These are phyloP conservation scores for Narthecium ossifragum DNA, from an alignment of 106 monocot species.

Conservation along the genomic window DNA sequence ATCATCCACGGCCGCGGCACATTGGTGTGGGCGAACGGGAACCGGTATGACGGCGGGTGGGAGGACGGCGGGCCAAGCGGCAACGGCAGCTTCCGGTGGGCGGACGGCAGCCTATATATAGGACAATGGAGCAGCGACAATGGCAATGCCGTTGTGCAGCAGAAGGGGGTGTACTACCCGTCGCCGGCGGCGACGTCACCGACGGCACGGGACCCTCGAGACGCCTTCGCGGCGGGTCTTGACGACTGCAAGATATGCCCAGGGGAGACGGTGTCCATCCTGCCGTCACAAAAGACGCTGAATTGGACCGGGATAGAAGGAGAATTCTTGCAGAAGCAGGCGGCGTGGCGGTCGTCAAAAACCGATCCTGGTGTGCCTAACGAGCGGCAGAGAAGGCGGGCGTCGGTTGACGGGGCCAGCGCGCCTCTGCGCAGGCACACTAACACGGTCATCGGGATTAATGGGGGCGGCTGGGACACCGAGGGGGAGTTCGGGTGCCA, in stretches of 20 bases:
- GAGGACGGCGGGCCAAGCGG: constrained; percentile 55
- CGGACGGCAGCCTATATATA: too few species aligned
- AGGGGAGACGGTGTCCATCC: constrained; percentile 39
- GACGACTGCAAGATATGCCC: constrained; percentile 32
- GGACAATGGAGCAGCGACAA: too few species aligned
- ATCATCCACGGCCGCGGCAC: constrained; percentile 42
- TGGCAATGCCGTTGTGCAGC: too few species aligned
- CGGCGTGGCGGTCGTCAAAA: too few species aligned
- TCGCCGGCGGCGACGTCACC: too few species aligned
- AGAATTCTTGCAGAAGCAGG: constrained; percentile 10
- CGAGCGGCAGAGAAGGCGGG: constrained; percentile 10
- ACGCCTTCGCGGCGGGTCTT: too few species aligned
- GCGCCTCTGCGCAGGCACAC: not conserved
- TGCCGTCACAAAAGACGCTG: constrained; percentile 67
- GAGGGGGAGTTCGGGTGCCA: too few species aligned
- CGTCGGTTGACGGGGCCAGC: constrained; percentile 4
- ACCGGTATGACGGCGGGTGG: constrained; percentile 67
- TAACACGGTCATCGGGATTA: constrained; percentile 15
- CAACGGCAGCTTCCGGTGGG: constrained; percentile 50
- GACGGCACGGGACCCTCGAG: too few species aligned
- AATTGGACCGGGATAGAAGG: constrained; percentile 32
- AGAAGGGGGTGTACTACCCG: too few species aligned
- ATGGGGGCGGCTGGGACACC: constrained; percentile 6
- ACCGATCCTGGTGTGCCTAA: too few species aligned
- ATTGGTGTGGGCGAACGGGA: constrained; percentile 46